Conservation (phyloP, 768 basidiomycete species). For the Phanerochaete carnosa region DNA sequence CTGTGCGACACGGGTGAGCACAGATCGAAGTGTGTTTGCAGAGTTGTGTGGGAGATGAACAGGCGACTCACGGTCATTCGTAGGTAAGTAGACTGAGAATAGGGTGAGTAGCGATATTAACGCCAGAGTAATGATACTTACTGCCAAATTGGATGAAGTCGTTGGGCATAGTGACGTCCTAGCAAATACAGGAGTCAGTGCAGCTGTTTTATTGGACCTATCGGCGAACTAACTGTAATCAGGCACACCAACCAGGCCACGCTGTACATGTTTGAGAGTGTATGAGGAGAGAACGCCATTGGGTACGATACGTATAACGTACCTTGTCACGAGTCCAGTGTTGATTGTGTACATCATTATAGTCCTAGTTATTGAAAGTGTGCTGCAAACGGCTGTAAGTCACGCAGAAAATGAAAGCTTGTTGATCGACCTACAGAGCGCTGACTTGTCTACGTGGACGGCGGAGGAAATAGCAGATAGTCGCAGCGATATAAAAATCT, state of each 20-base stretch:
- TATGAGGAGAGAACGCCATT: neutral
- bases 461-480: neutral
- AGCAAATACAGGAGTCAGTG: neutral
- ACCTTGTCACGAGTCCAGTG: neutral
- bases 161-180: neutral
- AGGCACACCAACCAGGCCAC: neutral
- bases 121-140: no score
- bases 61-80: no score
- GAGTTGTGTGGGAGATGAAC: no score
- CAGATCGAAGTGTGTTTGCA: no score
- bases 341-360: neutral
- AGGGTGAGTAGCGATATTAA: no score
- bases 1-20: no score
- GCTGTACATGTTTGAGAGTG: neutral
- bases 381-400: neutral
- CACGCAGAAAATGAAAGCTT: no score
- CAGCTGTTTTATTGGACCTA: neutral
- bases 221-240: neutral
- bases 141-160: no score
- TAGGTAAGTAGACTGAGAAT: no score
- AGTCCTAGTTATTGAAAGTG: neutral
- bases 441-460: neutral
- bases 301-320: neutral
- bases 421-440: neutral
- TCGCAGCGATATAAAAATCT: neutral